Conservation (phyloP, 495 filamentous ascomycete species). For the Aspergillus panamensis region DNA sequence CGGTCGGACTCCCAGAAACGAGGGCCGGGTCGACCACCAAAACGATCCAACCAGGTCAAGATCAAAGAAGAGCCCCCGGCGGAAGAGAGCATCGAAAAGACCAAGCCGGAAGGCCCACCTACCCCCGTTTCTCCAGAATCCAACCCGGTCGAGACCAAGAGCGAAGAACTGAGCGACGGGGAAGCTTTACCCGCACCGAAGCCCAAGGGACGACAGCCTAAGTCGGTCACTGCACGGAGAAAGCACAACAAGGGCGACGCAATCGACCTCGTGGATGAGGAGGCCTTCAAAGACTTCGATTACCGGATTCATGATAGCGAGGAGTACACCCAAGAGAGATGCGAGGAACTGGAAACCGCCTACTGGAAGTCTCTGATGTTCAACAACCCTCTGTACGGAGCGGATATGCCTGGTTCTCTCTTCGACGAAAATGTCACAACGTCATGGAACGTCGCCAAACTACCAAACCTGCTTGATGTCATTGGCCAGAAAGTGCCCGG, state of each 20-base stretch:
- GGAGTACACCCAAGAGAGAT: slow-evolving; percentile 85
- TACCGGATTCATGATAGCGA: slow-evolving; percentile 77
- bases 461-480: slow-evolving; percentile 90
- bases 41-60: slow-evolving; percentile 40
- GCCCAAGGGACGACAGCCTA: slow-evolving; percentile 52
- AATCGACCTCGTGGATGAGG: slow-evolving; percentile 71
- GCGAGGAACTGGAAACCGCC: slow-evolving; percentile 85
- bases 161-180: slow-evolving; percentile 48
- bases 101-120: slow-evolving; percentile 45
- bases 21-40: slow-evolving; percentile 49
- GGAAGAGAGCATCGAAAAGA: slow-evolving; percentile 38
- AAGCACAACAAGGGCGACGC: slow-evolving; percentile 76
- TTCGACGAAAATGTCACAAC: slow-evolving; percentile 78
- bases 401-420: slow-evolving; percentile 94
- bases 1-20: slow-evolving; percentile 44
- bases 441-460: slow-evolving; percentile 89
- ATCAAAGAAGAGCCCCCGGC: slow-evolving; percentile 45
- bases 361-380: slow-evolving; percentile 98
- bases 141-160: slow-evolving; percentile 46
- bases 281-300: slow-evolving; percentile 81
- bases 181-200: slow-evolving; percentile 46
- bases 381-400: slow-evolving; percentile 91
- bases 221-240: slow-evolving; percentile 63
- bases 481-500: slow-evolving; percentile 92
- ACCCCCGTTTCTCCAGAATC: slow-evolving; percentile 53